Percentiles rank a stretch among this genome's conserved stretches.
phyloP scores from a whole-genome alignment of 768 basidiomycete genomes.

The Mycena epipterygia region DNA sequence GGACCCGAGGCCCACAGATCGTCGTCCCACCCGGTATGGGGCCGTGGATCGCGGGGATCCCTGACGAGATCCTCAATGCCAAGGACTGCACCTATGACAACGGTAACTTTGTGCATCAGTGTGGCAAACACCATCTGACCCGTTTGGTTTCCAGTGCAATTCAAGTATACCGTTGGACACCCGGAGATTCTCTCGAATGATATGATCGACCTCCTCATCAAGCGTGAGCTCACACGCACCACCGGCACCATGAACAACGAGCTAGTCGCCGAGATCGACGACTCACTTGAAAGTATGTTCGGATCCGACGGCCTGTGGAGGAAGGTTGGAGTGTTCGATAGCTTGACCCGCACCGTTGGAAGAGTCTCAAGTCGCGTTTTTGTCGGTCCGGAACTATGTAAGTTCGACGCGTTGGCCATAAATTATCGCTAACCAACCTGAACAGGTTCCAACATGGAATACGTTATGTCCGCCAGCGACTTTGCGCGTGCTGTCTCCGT shows the following conservation, averaged over 20 bases:
- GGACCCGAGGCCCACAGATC: conserved; percentile 27
- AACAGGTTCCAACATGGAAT: conserved; percentile 25
- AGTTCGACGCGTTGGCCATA: too few relatives aligned
- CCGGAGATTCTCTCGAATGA: conserved; percentile 22
- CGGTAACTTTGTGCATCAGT: neutral
- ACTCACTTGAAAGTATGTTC: neutral
- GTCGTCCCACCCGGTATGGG: conserved; percentile 23
- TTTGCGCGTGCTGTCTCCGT: conserved; percentile 29
- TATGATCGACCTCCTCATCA: conserved; percentile 29
- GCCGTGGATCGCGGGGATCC: conserved; percentile 21
- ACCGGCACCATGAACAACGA: conserved; percentile 20
- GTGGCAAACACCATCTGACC: too few relatives aligned
- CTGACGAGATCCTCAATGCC: conserved; percentile 26
- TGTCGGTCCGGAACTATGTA: conserved; percentile 22
- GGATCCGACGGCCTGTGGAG: conserved; percentile 3
- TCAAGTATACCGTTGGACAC: conserved; percentile 29
- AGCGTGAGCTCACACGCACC: conserved; percentile 25
- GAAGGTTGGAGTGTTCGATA: conserved; percentile 11
- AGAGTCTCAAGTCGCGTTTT: conserved; percentile 18
- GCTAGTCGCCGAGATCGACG: conserved; percentile 9
- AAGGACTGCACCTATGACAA: conserved; percentile 27
- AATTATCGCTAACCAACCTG: too few relatives aligned
- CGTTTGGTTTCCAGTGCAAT: too few relatives aligned
- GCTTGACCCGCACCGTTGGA: conserved; percentile 4
- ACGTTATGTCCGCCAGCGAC: conserved; percentile 14